phyloP scores from a whole-genome alignment of 2,329 filamentous ascomycete genomes.

The Coniochaeta pulveracea region DNA sequence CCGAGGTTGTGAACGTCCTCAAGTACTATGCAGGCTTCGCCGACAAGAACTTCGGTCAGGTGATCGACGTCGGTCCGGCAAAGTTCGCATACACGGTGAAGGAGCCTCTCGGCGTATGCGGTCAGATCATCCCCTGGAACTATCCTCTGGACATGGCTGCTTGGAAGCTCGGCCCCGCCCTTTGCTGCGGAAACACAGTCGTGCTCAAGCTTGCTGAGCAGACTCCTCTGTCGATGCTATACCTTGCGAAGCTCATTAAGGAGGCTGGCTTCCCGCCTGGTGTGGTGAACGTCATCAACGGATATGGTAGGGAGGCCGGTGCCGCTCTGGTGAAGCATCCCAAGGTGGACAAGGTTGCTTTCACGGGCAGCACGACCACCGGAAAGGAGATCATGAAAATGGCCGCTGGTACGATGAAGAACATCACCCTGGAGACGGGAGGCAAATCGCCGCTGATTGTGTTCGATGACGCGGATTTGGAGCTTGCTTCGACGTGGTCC shows the following conservation, averaged over 20 bases:
- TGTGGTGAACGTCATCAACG: conserved; percentile 63
- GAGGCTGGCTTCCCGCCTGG: conserved; percentile 67
- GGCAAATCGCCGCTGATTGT: conserved; percentile 50
- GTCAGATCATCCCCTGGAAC: conserved; percentile 72
- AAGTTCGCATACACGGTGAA: conserved; percentile 70
- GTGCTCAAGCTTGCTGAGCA: conserved; percentile 55
- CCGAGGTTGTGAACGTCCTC: conserved; percentile 33
- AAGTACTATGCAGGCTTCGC: conserved; percentile 73
- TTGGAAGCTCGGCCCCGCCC: conserved; percentile 65
- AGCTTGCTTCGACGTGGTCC: conserved; percentile 46
- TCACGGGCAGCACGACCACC: conserved; percentile 59
- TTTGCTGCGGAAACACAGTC: conserved; percentile 52
- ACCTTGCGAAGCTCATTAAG: conserved; percentile 54
- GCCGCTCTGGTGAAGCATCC: conserved; percentile 53
- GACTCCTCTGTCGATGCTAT: conserved; percentile 50
- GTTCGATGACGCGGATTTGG: conserved; percentile 51
- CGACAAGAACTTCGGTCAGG: conserved; percentile 69
- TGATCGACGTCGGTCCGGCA: conserved; percentile 57
- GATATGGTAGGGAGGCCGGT: conserved; percentile 53
- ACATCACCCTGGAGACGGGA: conserved; percentile 51
- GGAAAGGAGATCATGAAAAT: conserved; percentile 63
- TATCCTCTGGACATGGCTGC: conserved; percentile 67
- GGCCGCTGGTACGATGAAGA: conserved; percentile 49
- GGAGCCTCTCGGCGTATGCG: conserved; percentile 69
- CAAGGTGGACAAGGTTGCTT: conserved; percentile 58